Percentiles rank a stretch among this genome's conserved stretches.
Evolutionary conservation across 2,329 filamentous ascomycete genomes (phyloP).

Genomic region (Lecanosticta acicola): DNA sequence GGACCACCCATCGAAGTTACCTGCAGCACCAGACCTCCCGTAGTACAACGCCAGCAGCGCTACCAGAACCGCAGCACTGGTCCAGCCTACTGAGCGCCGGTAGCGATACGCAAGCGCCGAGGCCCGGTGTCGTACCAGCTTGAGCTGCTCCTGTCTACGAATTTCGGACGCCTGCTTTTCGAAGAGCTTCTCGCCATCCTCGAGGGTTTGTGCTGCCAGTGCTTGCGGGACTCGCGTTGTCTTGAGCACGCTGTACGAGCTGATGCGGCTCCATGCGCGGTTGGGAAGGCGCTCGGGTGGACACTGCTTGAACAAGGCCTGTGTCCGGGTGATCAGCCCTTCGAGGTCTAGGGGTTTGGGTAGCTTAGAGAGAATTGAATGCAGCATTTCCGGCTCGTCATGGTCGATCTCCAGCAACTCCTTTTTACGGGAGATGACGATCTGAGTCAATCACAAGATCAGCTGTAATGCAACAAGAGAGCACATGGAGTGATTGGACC

Average conservation of each 20-base stretch:
- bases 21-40: conserved; percentile 5
- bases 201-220: conserved; percentile 52
- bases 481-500: conserved; percentile 13
- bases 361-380: conserved; percentile 79
- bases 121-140: conserved; percentile 41
- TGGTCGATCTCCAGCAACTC: conserved; percentile 79
- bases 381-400: conserved; percentile 88
- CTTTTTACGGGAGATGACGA: conserved; percentile 70
- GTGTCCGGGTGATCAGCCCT: conserved; percentile 61
- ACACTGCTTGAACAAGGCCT: conserved; percentile 56
- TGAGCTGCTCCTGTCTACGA: conserved; percentile 55
- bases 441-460: conserved; percentile 46
- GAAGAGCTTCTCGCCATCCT: conserved; percentile 64
- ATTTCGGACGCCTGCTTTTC: conserved; percentile 66
- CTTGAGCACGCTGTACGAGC: conserved; percentile 74
- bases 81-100: conserved; percentile 56
- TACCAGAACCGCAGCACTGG: conserved; percentile 54
- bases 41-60: conserved; percentile 56
- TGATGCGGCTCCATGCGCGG: conserved; percentile 65
- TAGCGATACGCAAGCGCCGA: conserved; percentile 55
- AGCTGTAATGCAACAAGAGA: too few species aligned
- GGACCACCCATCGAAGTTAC: not conserved
- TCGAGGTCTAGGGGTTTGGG: conserved; percentile 78
- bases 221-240: conserved; percentile 58
- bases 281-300: conserved; percentile 66